Evolutionary conservation across 176 grass and related monocot species (phyloP).

Genomic region (Lolium perenne): DNA sequence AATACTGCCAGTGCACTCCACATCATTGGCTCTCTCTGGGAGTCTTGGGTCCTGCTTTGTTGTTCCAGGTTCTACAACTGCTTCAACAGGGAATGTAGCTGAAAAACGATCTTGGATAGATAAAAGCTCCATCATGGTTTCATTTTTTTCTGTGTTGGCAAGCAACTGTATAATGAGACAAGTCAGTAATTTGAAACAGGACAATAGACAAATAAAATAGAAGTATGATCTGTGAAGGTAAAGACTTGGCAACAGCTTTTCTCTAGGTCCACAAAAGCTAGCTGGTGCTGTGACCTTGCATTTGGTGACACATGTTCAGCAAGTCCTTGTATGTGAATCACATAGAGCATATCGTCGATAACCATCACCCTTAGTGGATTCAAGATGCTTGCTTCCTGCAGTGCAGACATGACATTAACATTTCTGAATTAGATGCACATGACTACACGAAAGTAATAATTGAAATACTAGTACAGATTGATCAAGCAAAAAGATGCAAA

Average conservation of each 20-base stretch:
- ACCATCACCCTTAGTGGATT: conserved; percentile 76
- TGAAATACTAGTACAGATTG: background rate
- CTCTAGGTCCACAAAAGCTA: conserved; percentile 79
- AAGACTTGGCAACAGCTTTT: conserved; percentile 58
- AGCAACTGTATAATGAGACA: conserved; percentile 53
- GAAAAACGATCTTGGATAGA: conserved; percentile 71
- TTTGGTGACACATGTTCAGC: conserved; percentile 62
- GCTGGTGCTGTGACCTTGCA: conserved; percentile 48
- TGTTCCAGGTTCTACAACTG: conserved; percentile 33
- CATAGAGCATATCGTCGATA: conserved; percentile 77
- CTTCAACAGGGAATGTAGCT: conserved; percentile 55
- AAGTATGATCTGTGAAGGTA: conserved; percentile 30
- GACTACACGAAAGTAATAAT: background rate
- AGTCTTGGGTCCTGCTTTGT: conserved; percentile 26
- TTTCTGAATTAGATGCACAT: background rate
- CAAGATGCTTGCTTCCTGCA: conserved; percentile 72
- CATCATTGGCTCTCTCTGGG: conserved; percentile 34
- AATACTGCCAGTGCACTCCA: background rate
- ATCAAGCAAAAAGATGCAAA: conserved; percentile 4
- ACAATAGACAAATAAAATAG: background rate
- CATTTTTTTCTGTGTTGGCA: conserved; percentile 53
- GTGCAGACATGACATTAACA: conserved; percentile 21
- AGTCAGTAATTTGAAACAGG: conserved; percentile 30
- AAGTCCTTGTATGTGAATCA: conserved; percentile 75
- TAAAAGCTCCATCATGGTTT: conserved; percentile 47